Percentiles rank a stretch among this genome's conserved stretches.
These are phyloP conservation scores for Xerocomus brunneocitrinus DNA, from an alignment of 768 basidiomycete species.

Conservation along the genomic window DNA sequence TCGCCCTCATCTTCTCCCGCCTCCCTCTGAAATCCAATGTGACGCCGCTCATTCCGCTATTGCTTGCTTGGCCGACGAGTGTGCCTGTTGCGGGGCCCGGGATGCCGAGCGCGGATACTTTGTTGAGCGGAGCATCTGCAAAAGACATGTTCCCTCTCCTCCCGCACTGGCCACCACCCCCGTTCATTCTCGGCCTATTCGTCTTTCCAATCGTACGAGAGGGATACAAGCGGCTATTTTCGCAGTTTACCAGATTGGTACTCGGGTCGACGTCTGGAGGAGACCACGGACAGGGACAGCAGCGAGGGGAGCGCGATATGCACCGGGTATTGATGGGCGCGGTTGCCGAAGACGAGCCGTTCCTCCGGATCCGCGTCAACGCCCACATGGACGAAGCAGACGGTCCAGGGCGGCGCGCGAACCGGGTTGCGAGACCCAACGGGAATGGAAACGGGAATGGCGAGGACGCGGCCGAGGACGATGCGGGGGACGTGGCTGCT, in stretches of 20 bases:
- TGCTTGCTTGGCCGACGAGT: slow-evolving; percentile 30
- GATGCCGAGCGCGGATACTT: background rate
- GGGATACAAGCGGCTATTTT: slow-evolving; percentile 41
- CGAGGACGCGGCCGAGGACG: slow-evolving; percentile 12
- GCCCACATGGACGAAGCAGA: slow-evolving; percentile 32
- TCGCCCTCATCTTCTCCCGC: slow-evolving; percentile 62
- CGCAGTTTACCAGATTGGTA: slow-evolving; percentile 38
- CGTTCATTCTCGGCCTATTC: slow-evolving; percentile 50
- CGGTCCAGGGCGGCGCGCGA: slow-evolving; percentile 8
- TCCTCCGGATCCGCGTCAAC: slow-evolving; percentile 27
- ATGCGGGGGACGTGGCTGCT: slow-evolving; percentile 34
- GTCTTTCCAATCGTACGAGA: slow-evolving; percentile 45
- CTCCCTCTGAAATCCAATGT: slow-evolving; percentile 35
- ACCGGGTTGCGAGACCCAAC: slow-evolving; percentile 13
- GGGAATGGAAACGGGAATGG: slow-evolving; percentile 3
- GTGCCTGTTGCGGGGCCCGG: slow-evolving; percentile 13
- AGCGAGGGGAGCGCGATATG: slow-evolving; percentile 13
- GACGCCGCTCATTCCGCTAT: slow-evolving; percentile 20
- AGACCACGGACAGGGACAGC: slow-evolving; percentile 10
- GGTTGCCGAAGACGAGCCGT: slow-evolving; percentile 26
- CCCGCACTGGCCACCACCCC: slow-evolving; percentile 55
- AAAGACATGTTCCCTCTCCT: slow-evolving; percentile 28
- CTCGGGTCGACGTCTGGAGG: slow-evolving; percentile 35
- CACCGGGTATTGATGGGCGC: slow-evolving; percentile 24
- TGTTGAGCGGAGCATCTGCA: background rate